Evolutionary conservation across 129 eudicot genomes (phyloP), one percentile per base, ranked within the genome.

Genomic region (Tanacetum coccineum): DNA sequence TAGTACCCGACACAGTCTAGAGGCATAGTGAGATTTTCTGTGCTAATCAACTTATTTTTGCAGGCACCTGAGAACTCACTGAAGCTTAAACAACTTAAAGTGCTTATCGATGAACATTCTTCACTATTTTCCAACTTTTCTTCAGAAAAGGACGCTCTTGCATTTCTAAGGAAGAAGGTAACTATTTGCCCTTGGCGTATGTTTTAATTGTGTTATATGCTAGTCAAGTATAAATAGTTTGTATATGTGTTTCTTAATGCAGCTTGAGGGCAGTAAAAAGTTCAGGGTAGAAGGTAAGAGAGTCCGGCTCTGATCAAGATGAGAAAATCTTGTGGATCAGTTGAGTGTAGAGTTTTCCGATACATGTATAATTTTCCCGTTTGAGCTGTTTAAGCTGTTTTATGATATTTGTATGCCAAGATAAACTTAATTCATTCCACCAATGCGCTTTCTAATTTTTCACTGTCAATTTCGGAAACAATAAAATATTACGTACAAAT

Each of bases 201-300:
- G 4, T 28, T 28, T 28, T 40, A 56, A 9, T 13, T 15, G 30
- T 59, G n/a, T 30, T 17, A 6, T 7, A 26, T 28, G 4, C 32
- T 3, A 28, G 32, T 28, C 32, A 4, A 28, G 32, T 28, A 28
- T 28, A 28, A 28, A 28, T 4, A 28, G 32, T 30, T 30, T 30
- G 39, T 30, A 5, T 30, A 30, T 42, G 22, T 46, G 14, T 36
- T 79, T 50, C 44, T 75, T 39, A 13, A 74, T 79, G 72, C 93
- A 94, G 99, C 95, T 94, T 79, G 88, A 85, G 78, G 77, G 84
- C 82, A 89, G 95, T 74, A 75, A 79, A 52, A 89, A 81, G 75
- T 94, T 94, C 26, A 22, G 28, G 0, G 66, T 94, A 3, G 85
- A 86, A 64, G 90, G 99, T 61, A 94, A 89, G 85, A 81, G 78